phyloP scores from a whole-genome alignment of 2,329 filamentous ascomycete species.

The Pestalotiopsis sp. region DNA sequence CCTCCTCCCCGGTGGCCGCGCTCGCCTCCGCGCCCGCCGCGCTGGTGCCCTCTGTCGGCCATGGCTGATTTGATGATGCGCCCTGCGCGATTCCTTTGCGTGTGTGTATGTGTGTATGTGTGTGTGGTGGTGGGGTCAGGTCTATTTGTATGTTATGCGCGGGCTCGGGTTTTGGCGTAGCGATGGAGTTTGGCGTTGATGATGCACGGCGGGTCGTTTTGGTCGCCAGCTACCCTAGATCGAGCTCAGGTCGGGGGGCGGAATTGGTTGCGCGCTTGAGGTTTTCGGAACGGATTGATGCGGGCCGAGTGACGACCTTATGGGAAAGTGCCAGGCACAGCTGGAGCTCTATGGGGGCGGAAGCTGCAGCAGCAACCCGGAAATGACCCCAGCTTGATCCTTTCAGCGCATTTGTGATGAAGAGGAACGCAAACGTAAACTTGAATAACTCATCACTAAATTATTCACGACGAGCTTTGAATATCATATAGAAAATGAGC shows the following conservation, averaged over 20 bases:
- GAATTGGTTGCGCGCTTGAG: background rate
- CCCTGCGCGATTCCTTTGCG: too few relatives aligned
- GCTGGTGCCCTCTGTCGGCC: conserved; percentile 51
- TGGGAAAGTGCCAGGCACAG: too few relatives aligned
- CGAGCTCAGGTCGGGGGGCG: background rate
- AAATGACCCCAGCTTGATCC: too few relatives aligned
- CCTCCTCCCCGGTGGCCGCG: conserved; percentile 22
- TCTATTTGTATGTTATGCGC: background rate
- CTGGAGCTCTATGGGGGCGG: too few relatives aligned
- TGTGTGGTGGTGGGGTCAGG: conserved; percentile 3
- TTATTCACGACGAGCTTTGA: too few relatives aligned
- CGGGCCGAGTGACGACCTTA: background rate
- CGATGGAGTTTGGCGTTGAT: background rate
- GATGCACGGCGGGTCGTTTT: background rate
- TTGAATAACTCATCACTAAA: too few relatives aligned
- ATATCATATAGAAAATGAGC: too few relatives aligned
- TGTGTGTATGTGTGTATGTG: background rate
- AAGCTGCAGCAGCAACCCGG: too few relatives aligned
- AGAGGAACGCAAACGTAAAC: too few relatives aligned
- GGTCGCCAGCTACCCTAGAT: background rate
- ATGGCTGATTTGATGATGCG: too few relatives aligned
- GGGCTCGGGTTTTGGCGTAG: too few relatives aligned
- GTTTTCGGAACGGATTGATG: background rate
- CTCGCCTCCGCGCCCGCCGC: conserved; percentile 43
- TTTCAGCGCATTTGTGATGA: too few relatives aligned